These are phyloP conservation scores for Claviceps arundinis DNA, from an alignment of 2,329 filamentous ascomycete genomes.

Conservation along the genomic window DNA sequence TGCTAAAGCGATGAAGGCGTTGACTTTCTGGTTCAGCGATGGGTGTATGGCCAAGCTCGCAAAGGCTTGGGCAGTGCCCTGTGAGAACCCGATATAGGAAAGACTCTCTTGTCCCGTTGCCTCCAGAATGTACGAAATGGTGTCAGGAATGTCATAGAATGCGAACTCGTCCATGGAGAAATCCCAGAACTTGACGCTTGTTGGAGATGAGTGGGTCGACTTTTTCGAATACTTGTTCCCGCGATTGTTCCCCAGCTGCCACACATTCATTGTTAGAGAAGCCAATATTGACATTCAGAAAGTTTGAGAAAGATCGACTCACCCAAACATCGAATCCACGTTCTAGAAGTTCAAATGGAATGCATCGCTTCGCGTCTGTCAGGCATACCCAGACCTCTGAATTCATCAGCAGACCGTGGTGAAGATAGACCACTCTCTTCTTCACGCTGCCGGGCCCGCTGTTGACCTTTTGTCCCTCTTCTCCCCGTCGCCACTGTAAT, in stretches of 20 bases:
- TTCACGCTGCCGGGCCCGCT: conserved; percentile 49
- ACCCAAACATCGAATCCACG: conserved; percentile 93
- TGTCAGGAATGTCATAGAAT: conserved; percentile 93
- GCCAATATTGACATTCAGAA: not conserved
- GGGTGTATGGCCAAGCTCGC: conserved; percentile 87
- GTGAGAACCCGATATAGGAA: conserved; percentile 94
- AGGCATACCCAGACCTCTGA: conserved; percentile 96
- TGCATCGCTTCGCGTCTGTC: conserved; percentile 70
- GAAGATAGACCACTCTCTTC: conserved; percentile 85
- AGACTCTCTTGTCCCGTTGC: conserved; percentile 72
- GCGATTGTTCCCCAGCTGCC: conserved; percentile 81
- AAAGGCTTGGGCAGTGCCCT: conserved; percentile 94
- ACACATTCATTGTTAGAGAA: not conserved
- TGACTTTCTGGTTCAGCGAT: conserved; percentile 78
- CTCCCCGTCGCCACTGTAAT: conserved; percentile 68
- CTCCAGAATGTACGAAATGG: conserved; percentile 78
- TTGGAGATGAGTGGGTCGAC: conserved; percentile 62
- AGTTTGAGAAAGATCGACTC: conserved; percentile 16
- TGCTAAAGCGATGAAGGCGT: conserved; percentile 90
- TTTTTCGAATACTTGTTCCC: conserved; percentile 99
- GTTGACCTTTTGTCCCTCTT: conserved; percentile 71
- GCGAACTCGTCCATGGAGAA: conserved; percentile 98
- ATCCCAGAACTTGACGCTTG: conserved; percentile 75
- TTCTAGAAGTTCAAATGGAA: conserved; percentile 83
- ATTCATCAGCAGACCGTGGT: conserved; percentile 96